phyloP scores from a whole-genome alignment of 2,329 filamentous ascomycete species.

The Ophiocordyceps sinensis region DNA sequence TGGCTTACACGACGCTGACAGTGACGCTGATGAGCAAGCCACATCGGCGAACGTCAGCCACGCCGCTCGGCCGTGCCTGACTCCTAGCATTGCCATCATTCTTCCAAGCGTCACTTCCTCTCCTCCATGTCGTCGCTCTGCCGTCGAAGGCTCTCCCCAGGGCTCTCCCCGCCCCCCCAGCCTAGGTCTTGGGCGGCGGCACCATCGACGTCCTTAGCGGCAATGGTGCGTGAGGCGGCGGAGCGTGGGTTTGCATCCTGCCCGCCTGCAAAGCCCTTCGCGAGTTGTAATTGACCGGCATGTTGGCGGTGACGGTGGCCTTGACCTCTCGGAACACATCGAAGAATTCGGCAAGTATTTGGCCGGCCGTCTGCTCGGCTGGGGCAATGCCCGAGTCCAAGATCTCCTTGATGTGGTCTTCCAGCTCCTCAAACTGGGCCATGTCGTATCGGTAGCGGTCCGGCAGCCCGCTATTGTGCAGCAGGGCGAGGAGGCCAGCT shows the following conservation, averaged over 20 bases:
- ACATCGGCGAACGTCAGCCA: no score
- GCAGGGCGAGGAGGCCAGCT: constrained; percentile 33
- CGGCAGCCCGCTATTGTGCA: constrained; percentile 39
- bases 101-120: no score
- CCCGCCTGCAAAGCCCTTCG: constrained; percentile 5
- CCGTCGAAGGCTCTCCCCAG: no score
- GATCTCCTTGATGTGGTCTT: constrained; percentile 34
- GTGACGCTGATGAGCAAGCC: no score
- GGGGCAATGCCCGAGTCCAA: constrained; percentile 32
- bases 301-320: constrained; percentile 30
- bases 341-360: constrained; percentile 32
- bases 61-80: no score
- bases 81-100: no score
- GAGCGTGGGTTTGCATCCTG: not conserved
- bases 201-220: not conserved
- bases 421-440: constrained; percentile 32
- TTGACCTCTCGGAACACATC: constrained; percentile 29
- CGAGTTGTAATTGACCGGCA: constrained; percentile 26
- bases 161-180: no score
- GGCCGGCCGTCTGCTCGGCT: constrained; percentile 25
- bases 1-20: no score
- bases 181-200: not conserved
- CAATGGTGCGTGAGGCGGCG: not conserved
- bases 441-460: constrained; percentile 35
- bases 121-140: no score